These are phyloP conservation scores for Cylindrotheca closterium DNA, from an alignment of 108 stramenopile genomes.

Conservation along the genomic window DNA sequence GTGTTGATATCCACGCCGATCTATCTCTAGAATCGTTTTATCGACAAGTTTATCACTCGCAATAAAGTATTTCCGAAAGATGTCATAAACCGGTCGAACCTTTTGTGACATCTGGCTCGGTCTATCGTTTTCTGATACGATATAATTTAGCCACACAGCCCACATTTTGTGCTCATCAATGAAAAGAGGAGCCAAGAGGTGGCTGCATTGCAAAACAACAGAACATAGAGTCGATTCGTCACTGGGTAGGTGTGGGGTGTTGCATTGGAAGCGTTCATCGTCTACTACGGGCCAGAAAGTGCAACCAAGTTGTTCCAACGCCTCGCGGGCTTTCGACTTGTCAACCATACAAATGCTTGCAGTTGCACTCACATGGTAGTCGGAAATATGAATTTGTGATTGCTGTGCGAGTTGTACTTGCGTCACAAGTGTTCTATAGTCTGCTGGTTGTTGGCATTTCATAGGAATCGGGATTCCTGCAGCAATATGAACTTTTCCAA, in stretches of 20 bases:
- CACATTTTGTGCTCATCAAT: slow-evolving; percentile 40
- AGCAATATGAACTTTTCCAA: slow-evolving; percentile 74
- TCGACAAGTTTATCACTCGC: slow-evolving; percentile 50
- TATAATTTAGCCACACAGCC: slow-evolving; percentile 55
- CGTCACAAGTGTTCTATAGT: slow-evolving; percentile 32
- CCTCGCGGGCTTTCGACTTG: slow-evolving; percentile 23
- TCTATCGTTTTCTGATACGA: slow-evolving; percentile 3
- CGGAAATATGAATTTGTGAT: slow-evolving; percentile 45
- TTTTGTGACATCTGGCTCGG: slow-evolving; percentile 1
- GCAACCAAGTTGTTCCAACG: slow-evolving; percentile 49
- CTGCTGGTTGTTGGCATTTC: slow-evolving; percentile 3
- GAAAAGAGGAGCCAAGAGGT: slow-evolving; percentile 62
- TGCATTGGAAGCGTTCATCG: neutral
- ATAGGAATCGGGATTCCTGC: slow-evolving; percentile 56
- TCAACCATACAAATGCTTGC: slow-evolving; percentile 44
- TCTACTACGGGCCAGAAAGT: slow-evolving; percentile 16
- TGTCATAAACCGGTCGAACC: slow-evolving; percentile 20
- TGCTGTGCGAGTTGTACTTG: slow-evolving; percentile 63
- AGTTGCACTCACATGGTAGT: slow-evolving; percentile 65
- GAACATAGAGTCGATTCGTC: slow-evolving; percentile 44
- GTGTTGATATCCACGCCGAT: slow-evolving; percentile 49
- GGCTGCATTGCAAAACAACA: slow-evolving; percentile 62
- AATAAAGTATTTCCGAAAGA: slow-evolving; percentile 45
- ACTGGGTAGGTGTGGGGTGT: slow-evolving; percentile 16
- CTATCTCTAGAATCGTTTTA: slow-evolving; percentile 31